A percentile compares a stretch with the other conserved stretches of the same genome.
Conservation (phyloP, 2,329 filamentous ascomycete genomes). For the Lachnellula subtilissima region DNA sequence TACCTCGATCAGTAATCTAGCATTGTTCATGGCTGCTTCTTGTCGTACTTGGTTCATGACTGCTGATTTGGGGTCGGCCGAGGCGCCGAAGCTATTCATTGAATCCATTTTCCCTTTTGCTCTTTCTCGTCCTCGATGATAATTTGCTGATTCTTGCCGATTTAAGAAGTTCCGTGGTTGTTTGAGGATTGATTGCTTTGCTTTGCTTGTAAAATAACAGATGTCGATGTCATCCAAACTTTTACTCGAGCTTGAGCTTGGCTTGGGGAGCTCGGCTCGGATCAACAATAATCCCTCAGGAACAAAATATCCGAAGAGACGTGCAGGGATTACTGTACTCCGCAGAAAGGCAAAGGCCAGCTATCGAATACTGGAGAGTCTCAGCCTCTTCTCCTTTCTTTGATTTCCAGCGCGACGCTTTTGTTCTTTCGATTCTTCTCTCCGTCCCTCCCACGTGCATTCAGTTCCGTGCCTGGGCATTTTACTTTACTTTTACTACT, state of each 20-base stretch:
- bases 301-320: not conserved
- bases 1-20: constrained; percentile 66
- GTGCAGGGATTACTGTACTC: not conserved
- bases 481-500: not conserved
- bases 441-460: not conserved
- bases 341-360: constrained; percentile 12
- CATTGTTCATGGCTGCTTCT: constrained; percentile 61
- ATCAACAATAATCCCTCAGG: not conserved
- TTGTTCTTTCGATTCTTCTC: constrained; percentile 4
- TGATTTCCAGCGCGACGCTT: not conserved
- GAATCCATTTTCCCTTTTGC: not conserved
- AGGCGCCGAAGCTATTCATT: constrained; percentile 13
- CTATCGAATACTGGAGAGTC: constrained; percentile 2
- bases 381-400: not conserved
- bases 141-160: no score
- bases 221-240: no score
- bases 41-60: constrained; percentile 53
- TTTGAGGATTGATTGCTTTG: constrained; percentile 2
- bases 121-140: no score
- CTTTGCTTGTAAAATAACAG: not conserved
- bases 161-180: not conserved
- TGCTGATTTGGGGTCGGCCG: constrained; percentile 27
- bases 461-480: not conserved
- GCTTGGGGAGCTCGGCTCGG: not conserved
- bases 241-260: not conserved